Evolutionary conservation across 352 stramenopile species (phyloP).

Genomic region (Phytopythium oedochilum): DNA sequence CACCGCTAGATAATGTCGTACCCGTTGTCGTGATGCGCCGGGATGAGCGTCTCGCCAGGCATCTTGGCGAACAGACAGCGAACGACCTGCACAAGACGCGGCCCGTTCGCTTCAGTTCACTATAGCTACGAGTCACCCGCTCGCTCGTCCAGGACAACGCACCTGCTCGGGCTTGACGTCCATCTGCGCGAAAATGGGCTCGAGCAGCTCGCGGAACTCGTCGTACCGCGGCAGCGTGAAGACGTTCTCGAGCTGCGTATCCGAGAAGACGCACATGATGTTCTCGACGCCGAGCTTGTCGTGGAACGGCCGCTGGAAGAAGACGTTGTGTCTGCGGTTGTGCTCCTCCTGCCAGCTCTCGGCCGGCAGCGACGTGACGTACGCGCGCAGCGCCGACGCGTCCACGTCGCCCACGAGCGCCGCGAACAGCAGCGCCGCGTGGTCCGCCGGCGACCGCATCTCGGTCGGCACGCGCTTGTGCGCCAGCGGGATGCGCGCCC

Average conservation of each 20-base stretch:
- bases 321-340: constrained; percentile 73
- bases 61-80: constrained; percentile 92
- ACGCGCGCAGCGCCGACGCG: constrained; percentile 27
- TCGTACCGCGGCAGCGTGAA: constrained; percentile 91
- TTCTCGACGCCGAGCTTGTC: constrained; percentile 95
- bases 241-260: constrained; percentile 93
- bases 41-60: constrained; percentile 90
- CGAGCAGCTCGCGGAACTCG: constrained; percentile 26
- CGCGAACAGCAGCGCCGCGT: constrained; percentile 30
- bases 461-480: constrained; percentile 55
- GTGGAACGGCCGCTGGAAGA: constrained; percentile 88
- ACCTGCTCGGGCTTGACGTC: constrained; percentile 27
- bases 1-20: constrained; percentile 11
- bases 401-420: constrained; percentile 39
- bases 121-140: no score
- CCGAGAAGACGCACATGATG: constrained; percentile 94
- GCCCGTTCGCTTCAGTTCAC: not conserved
- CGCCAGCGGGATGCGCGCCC: constrained; percentile 33
- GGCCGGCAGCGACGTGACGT: constrained; percentile 28
- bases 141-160: not conserved
- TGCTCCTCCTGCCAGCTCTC: constrained; percentile 37
- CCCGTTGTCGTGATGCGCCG: constrained; percentile 95
- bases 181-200: constrained; percentile 79
- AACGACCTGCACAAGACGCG: constrained; percentile 69
- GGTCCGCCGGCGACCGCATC: constrained; percentile 34